Conservation (phyloP, 2,329 filamentous ascomycete species). For the Berkeleyomyces rouxiae region DNA sequence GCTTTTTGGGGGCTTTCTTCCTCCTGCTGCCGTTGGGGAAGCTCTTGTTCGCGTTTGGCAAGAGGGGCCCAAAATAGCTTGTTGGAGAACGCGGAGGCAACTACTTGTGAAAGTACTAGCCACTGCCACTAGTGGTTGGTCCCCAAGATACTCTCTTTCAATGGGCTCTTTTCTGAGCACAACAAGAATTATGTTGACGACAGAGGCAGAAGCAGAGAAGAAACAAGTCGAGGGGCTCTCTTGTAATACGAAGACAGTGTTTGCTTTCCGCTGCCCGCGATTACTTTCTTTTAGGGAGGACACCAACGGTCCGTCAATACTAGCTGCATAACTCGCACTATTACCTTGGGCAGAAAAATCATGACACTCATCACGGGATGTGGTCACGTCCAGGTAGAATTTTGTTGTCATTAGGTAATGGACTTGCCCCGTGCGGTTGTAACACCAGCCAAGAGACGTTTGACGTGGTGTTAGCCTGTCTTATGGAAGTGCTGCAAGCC, state of each 20-base stretch:
- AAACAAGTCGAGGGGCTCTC: background rate
- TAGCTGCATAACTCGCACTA: too few species aligned
- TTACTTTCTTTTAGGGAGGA: too few species aligned
- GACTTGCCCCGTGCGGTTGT: slow-evolving; percentile 1
- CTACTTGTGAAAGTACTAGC: background rate
- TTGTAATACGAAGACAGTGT: too few species aligned
- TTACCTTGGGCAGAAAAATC: background rate
- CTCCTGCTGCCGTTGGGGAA: background rate
- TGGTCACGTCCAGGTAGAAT: background rate
- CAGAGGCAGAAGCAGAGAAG: background rate
- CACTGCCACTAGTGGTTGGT: background rate
- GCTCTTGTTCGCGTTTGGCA: background rate
- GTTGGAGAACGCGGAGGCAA: background rate
- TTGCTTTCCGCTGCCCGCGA: too few species aligned
- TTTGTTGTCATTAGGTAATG: background rate
- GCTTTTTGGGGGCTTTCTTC: background rate
- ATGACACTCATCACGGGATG: background rate
- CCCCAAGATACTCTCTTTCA: background rate
- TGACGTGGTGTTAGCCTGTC: background rate
- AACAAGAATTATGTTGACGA: background rate
- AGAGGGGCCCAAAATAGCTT: background rate
- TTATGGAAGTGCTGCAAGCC: background rate
- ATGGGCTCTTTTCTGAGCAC: too few species aligned
- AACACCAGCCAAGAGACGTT: background rate
- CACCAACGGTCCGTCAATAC: too few species aligned